Evolutionary conservation across 2,329 filamentous ascomycete species (phyloP).

Genomic region (Plenodomus lindquistii): DNA sequence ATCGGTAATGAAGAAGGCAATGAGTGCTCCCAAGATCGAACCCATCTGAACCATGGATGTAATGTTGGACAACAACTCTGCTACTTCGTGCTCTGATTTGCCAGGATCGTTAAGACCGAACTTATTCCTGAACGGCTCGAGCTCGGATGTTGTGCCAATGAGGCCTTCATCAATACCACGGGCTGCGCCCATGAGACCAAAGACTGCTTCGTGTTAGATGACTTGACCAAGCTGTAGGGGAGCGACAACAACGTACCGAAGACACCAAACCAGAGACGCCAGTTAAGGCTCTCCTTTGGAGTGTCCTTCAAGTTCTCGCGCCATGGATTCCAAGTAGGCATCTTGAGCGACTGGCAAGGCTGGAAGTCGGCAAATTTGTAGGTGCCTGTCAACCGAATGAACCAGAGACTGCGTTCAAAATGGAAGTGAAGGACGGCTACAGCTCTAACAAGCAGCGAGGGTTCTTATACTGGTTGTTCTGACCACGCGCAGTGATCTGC

Average conservation of each 20-base stretch:
- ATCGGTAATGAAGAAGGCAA: constrained; percentile 58
- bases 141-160: constrained; percentile 66
- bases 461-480: background rate
- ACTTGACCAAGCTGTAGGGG: background rate
- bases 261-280: constrained; percentile 77
- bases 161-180: constrained; percentile 81
- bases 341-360: constrained; percentile 17
- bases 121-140: constrained; percentile 40
- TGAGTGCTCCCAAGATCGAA: constrained; percentile 70
- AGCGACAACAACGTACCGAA: constrained; percentile 44
- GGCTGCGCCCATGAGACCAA: constrained; percentile 75
- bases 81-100: constrained; percentile 35
- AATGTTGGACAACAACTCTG: constrained; percentile 62
- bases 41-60: constrained; percentile 82
- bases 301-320: constrained; percentile 61
- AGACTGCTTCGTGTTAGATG: constrained; percentile 44
- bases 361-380: background rate
- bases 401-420: background rate
- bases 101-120: constrained; percentile 41
- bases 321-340: constrained; percentile 45
- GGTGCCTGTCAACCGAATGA: background rate
- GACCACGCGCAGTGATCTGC: background rate
- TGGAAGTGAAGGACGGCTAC: background rate
- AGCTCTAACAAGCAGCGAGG: background rate
- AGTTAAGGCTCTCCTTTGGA: constrained; percentile 73